These are phyloP conservation scores for Recurvomyces mirabilis DNA, from an alignment of 495 filamentous ascomycete genomes.

Conservation along the genomic window DNA sequence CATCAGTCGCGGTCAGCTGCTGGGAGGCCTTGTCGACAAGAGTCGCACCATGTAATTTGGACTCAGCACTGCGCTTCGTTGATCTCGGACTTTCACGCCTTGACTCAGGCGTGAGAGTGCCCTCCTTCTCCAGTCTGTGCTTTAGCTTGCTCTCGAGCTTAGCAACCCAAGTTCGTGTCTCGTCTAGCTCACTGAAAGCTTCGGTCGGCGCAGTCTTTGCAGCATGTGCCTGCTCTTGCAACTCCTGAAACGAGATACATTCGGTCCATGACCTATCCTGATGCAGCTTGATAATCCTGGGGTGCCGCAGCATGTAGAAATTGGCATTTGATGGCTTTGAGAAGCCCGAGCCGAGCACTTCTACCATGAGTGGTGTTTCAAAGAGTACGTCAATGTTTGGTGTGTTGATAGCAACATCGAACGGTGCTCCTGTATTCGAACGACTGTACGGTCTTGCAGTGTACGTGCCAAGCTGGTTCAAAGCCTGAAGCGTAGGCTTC, in stretches of 20 bases:
- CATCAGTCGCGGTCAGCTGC: no score
- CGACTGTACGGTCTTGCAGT: constrained; percentile 16
- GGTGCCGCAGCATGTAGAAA: constrained; percentile 53
- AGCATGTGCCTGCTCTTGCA: constrained; percentile 43
- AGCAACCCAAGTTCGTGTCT: constrained; percentile 12
- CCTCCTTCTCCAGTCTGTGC: constrained; percentile 11
- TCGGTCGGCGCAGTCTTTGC: constrained; percentile 23
- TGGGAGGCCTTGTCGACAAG: no score
- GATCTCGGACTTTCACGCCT: no score
- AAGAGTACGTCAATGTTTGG: constrained; percentile 36
- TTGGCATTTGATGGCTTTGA: constrained; percentile 46
- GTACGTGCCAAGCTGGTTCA: constrained; percentile 44
- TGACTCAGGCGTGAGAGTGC: constrained; percentile 8
- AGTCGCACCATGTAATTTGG: no score
- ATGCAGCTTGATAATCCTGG: constrained; percentile 51
- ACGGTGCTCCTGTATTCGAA: constrained; percentile 6
- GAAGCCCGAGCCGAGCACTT: constrained; percentile 53
- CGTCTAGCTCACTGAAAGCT: constrained; percentile 10
- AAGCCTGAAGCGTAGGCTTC: constrained; percentile 35
- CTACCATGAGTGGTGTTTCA: constrained; percentile 51
- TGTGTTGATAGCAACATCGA: not conserved
- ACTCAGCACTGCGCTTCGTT: constrained; percentile 8
- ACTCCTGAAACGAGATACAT: constrained; percentile 41
- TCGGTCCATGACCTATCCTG: constrained; percentile 47
- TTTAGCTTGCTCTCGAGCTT: constrained; percentile 6